Conservation (phyloP, 2,329 filamentous ascomycete genomes). For the Graphiopsis chlorocephala region DNA sequence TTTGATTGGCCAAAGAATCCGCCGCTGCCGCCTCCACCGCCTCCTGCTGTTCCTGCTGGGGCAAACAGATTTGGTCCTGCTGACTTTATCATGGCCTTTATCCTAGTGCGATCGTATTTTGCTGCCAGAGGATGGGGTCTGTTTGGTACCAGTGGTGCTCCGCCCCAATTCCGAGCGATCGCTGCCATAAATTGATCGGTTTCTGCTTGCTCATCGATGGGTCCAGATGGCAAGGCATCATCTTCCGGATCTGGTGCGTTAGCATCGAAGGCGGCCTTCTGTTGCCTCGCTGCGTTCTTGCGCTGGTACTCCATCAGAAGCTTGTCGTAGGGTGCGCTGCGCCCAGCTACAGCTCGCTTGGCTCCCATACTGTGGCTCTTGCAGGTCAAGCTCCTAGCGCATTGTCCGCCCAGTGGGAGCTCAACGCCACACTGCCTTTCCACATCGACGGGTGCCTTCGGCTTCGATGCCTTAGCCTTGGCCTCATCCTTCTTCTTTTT, state of each 20-base stretch:
- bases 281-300: constrained; percentile 97
- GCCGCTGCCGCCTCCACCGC: background rate
- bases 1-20: constrained; percentile 11
- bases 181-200: constrained; percentile 83
- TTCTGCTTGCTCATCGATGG: constrained; percentile 93
- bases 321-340: constrained; percentile 88
- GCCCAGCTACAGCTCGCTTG: constrained; percentile 79
- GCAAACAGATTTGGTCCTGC: constrained; percentile 34
- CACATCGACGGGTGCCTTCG: constrained; percentile 88
- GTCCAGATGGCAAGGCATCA: constrained; percentile 68
- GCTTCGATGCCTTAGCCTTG: constrained; percentile 68
- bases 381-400: constrained; percentile 82
- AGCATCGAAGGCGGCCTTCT: constrained; percentile 92
- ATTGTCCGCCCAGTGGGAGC: constrained; percentile 78
- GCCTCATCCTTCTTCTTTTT: constrained; percentile 61
- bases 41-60: constrained; percentile 7
- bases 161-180: constrained; percentile 64
- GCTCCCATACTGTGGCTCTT: constrained; percentile 93
- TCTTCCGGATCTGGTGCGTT: constrained; percentile 79
- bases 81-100: constrained; percentile 62
- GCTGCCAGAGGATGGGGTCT: constrained; percentile 48
- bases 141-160: constrained; percentile 72
- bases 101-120: constrained; percentile 61
- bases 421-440: constrained; percentile 89
- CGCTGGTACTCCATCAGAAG: constrained; percentile 68